These are phyloP conservation scores for Fusarium nelsonii DNA, from an alignment of 2,329 filamentous ascomycete species.

Conservation along the genomic window DNA sequence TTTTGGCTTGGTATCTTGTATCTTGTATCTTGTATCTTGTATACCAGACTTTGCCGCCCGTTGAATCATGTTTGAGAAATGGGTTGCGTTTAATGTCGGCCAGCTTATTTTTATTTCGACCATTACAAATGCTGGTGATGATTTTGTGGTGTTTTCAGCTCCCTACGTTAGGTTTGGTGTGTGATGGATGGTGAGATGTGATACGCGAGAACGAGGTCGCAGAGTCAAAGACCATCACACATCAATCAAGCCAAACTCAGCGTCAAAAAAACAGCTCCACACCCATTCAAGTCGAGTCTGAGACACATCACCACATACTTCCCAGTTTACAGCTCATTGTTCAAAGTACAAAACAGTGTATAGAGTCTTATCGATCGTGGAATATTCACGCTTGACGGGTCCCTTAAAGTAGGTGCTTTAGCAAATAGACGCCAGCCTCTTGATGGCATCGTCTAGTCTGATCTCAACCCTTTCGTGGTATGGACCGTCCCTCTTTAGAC, in stretches of 20 bases:
- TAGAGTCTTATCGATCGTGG: neutral
- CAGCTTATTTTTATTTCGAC: neutral
- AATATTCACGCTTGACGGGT: slow-evolving; percentile 2
- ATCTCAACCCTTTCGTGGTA: slow-evolving; percentile 40
- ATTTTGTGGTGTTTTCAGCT: slow-evolving; percentile 35
- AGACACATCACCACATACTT: slow-evolving; percentile 17
- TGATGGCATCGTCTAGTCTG: slow-evolving; percentile 35
- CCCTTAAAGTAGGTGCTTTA: slow-evolving; percentile 15
- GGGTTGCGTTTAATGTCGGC: slow-evolving; percentile 27
- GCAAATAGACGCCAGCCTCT: slow-evolving; percentile 32
- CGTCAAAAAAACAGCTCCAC: slow-evolving; percentile 23
- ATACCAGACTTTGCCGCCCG: slow-evolving; percentile 32
- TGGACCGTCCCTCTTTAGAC: slow-evolving; percentile 33
- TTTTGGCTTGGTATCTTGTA: neutral
- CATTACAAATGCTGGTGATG: slow-evolving; percentile 8
- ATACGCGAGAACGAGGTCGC: slow-evolving; percentile 17
- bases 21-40: slow-evolving; percentile 12
- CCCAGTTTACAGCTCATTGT: slow-evolving; percentile 16
- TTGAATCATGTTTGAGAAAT: slow-evolving; percentile 3
- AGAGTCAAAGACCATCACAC: slow-evolving; percentile 15
- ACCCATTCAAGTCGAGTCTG: slow-evolving; percentile 4
- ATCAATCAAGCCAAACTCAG: neutral
- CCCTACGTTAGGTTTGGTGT: neutral
- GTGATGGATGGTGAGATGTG: neutral
- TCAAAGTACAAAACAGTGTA: slow-evolving; percentile 22